These are phyloP conservation scores for Stagonosporopsis chrysanthemi DNA, from an alignment of 2,329 filamentous ascomycete genomes.

Conservation along the genomic window DNA sequence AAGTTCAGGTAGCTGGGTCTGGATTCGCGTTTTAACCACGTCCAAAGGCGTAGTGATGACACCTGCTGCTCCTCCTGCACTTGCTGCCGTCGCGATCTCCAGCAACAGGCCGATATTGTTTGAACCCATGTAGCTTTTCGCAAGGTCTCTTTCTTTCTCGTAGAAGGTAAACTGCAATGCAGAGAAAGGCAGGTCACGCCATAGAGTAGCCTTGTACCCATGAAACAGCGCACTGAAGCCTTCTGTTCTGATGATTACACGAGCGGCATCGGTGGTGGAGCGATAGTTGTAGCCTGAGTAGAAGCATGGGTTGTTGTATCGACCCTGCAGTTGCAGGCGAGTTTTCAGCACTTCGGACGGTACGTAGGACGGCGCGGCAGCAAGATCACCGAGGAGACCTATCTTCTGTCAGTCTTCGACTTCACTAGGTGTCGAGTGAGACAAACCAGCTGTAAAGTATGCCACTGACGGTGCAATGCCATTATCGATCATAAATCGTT, in stretches of 20 bases:
- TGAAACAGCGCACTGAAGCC: slow-evolving; percentile 88
- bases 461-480: slow-evolving; percentile 83
- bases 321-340: slow-evolving; percentile 91
- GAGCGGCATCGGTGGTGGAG: slow-evolving; percentile 80
- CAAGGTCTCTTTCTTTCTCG: slow-evolving; percentile 87
- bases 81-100: slow-evolving; percentile 88
- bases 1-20: slow-evolving; percentile 79
- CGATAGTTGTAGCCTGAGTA: slow-evolving; percentile 95
- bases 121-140: slow-evolving; percentile 77
- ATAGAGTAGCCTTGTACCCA: slow-evolving; percentile 96
- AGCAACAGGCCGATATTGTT: slow-evolving; percentile 84
- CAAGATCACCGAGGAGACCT: slow-evolving; percentile 91
- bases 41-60: slow-evolving; percentile 95
- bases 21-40: slow-evolving; percentile 95
- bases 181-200: slow-evolving; percentile 93
- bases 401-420: neutral
- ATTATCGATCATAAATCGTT: slow-evolving; percentile 83
- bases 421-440: neutral
- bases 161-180: slow-evolving; percentile 98
- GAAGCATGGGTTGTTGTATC: slow-evolving; percentile 94
- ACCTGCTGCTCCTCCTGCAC: slow-evolving; percentile 89
- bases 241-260: slow-evolving; percentile 83
- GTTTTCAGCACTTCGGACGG: slow-evolving; percentile 98
- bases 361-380: slow-evolving; percentile 91
- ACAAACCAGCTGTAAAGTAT: slow-evolving; percentile 80